Conservation (phyloP, 108 stramenopile species). For the Hondaea fermentalgiana region DNA sequence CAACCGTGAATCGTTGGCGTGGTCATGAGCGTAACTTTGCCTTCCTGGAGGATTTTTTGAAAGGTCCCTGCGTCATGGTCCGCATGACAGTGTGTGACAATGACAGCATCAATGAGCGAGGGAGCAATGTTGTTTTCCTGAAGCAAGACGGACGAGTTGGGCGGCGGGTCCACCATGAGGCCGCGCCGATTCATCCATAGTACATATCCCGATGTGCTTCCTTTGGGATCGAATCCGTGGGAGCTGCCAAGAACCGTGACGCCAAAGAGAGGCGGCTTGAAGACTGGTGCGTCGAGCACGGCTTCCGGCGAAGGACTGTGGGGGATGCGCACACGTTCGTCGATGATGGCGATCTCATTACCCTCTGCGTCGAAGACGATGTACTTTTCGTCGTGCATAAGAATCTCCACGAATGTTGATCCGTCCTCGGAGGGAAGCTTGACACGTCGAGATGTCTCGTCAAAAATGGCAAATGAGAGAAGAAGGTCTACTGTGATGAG, state of each 20-base stretch:
- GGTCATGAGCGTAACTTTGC: constrained; percentile 25
- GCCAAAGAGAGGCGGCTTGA: constrained; percentile 78
- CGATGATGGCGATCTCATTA: neutral
- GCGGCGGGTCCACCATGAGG: constrained; percentile 37
- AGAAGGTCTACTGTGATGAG: constrained; percentile 67
- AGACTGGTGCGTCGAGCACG: neutral
- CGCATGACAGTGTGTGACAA: constrained; percentile 33
- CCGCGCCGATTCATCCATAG: constrained; percentile 38
- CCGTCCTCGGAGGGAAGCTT: neutral
- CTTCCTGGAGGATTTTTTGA: constrained; percentile 30
- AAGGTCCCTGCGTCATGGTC: constrained; percentile 38
- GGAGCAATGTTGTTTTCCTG: constrained; percentile 28
- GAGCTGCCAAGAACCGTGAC: constrained; percentile 84
- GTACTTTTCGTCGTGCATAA: constrained; percentile 39
- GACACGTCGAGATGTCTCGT: constrained; percentile 34
- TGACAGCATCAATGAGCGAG: constrained; percentile 28
- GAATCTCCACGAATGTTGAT: neutral
- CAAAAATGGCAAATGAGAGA: constrained; percentile 67
- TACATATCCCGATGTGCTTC: constrained; percentile 31
- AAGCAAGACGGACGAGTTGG: constrained; percentile 24
- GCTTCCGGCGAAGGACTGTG: neutral
- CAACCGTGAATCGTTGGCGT: constrained; percentile 29
- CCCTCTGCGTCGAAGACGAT: constrained; percentile 49
- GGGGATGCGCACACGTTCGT: neutral
- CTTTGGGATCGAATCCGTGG: constrained; percentile 65